Evolutionary conservation across 192 early-diverging fungal species (phyloP).

Genomic region (Rhizophagus prolifer): DNA sequence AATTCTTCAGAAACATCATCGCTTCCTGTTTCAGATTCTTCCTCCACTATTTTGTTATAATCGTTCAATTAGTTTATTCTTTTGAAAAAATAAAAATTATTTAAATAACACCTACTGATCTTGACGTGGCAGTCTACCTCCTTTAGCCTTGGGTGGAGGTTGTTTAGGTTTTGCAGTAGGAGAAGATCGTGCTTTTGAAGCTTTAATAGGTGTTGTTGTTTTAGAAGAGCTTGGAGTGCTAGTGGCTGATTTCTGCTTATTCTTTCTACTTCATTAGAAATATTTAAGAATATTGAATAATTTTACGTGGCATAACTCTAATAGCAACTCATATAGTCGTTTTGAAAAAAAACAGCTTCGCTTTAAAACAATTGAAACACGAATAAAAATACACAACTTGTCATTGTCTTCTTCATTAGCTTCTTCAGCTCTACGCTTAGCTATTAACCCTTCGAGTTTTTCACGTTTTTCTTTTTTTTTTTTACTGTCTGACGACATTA

Average conservation of each 20-base stretch:
- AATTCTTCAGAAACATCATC: background rate
- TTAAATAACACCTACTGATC: background rate
- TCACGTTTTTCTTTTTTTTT: background rate
- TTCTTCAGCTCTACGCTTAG: background rate
- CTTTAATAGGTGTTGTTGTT: background rate
- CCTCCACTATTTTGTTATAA: background rate
- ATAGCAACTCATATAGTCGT: background rate
- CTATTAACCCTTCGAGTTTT: background rate
- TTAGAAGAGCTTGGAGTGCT: background rate
- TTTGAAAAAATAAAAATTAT: background rate
- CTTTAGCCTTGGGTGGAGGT: background rate
- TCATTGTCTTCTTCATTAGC: background rate
- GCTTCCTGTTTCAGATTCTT: background rate
- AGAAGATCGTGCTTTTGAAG: background rate
- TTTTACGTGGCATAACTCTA: background rate
- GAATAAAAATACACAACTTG: conserved; percentile 7
- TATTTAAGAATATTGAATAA: background rate
- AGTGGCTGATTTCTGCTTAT: background rate
- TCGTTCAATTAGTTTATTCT: background rate
- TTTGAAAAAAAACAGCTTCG: background rate
- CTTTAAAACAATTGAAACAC: background rate
- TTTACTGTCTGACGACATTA: too few relatives aligned
- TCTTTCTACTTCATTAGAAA: background rate
- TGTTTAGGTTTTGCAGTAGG: background rate
- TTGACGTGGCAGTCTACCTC: background rate